These are phyloP conservation scores for Magnolia officinalis DNA, from an alignment of 164 flowering plant species.

Conservation along the genomic window DNA sequence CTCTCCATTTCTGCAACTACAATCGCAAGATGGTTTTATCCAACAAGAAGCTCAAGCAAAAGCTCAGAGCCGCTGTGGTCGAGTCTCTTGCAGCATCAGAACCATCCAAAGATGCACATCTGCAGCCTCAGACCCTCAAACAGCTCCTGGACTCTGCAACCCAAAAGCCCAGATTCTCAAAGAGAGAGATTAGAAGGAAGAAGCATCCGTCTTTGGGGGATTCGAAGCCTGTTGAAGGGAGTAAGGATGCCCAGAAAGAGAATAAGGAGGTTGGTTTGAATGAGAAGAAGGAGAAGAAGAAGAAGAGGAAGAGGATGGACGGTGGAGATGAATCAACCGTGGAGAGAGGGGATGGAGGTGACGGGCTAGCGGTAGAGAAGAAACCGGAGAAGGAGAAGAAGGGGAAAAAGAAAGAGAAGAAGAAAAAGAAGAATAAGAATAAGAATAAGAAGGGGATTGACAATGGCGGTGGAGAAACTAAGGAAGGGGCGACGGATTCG, in stretches of 20 bases:
- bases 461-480: constrained; percentile 16
- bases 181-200: constrained; percentile 60
- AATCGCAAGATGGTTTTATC: constrained; percentile 59
- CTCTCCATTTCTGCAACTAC: no score
- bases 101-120: constrained; percentile 16
- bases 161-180: constrained; percentile 55
- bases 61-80: constrained; percentile 43
- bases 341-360: background rate
- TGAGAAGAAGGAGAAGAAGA: constrained; percentile 10
- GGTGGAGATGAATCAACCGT: constrained; percentile 16
- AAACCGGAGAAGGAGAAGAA: constrained; percentile 14
- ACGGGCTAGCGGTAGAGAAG: constrained; percentile 10
- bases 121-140: constrained; percentile 34
- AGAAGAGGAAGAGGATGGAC: constrained; percentile 13
- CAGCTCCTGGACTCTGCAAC: constrained; percentile 35
- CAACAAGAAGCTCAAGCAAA: constrained; percentile 81
- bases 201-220: constrained; percentile 13
- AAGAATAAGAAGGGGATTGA: constrained; percentile 23
- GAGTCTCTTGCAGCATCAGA: constrained; percentile 33
- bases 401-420: constrained; percentile 19
- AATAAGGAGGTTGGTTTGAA: constrained; percentile 1
- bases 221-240: constrained; percentile 10
- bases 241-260: constrained; percentile 10
- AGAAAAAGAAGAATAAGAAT: constrained; percentile 19
- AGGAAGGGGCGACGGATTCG: constrained; percentile 17